Evolutionary conservation across 2,329 filamentous ascomycete species (phyloP).

Genomic region (Cordyceps cicadae): DNA sequence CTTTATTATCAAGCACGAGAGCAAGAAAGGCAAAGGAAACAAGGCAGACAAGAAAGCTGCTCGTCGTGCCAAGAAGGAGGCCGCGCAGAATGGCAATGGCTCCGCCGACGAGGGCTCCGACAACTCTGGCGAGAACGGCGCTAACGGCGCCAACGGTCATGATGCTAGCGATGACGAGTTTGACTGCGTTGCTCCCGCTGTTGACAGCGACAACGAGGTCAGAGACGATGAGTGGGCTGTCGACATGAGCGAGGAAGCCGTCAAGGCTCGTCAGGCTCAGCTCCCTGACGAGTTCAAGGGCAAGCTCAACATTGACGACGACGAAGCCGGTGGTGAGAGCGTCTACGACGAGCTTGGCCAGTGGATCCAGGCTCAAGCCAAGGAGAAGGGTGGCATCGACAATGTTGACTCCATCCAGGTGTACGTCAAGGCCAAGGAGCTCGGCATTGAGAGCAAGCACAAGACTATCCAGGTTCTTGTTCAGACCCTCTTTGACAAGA

Average conservation of each 20-base stretch:
- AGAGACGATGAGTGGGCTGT: slow-evolving; percentile 93
- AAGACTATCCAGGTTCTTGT: slow-evolving; percentile 86
- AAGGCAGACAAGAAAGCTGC: slow-evolving; percentile 88
- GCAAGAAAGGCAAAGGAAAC: slow-evolving; percentile 93
- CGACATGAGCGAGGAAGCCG: slow-evolving; percentile 90
- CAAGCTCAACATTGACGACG: slow-evolving; percentile 74
- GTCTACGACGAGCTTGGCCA: slow-evolving; percentile 85
- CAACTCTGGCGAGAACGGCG: slow-evolving; percentile 42
- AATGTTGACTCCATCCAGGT: slow-evolving; percentile 83
- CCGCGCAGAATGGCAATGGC: slow-evolving; percentile 43
- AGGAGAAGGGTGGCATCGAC: slow-evolving; percentile 63
- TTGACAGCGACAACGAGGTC: slow-evolving; percentile 47
- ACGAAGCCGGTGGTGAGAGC: slow-evolving; percentile 64
- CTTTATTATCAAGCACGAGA: slow-evolving; percentile 94
- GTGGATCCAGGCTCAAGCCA: slow-evolving; percentile 75
- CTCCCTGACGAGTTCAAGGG: slow-evolving; percentile 94
- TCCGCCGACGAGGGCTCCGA: slow-evolving; percentile 47
- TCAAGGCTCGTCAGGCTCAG: slow-evolving; percentile 87
- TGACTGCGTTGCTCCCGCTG: slow-evolving; percentile 58
- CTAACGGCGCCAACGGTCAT: slow-evolving; percentile 9
- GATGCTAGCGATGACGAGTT: slow-evolving; percentile 76
- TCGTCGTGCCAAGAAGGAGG: slow-evolving; percentile 77
- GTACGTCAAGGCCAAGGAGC: slow-evolving; percentile 92
- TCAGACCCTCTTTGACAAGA: slow-evolving; percentile 87
- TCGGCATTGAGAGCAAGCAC: slow-evolving; percentile 91